phyloP scores from a whole-genome alignment of 495 filamentous ascomycete genomes.

The Trichocladium uniseriatum region DNA sequence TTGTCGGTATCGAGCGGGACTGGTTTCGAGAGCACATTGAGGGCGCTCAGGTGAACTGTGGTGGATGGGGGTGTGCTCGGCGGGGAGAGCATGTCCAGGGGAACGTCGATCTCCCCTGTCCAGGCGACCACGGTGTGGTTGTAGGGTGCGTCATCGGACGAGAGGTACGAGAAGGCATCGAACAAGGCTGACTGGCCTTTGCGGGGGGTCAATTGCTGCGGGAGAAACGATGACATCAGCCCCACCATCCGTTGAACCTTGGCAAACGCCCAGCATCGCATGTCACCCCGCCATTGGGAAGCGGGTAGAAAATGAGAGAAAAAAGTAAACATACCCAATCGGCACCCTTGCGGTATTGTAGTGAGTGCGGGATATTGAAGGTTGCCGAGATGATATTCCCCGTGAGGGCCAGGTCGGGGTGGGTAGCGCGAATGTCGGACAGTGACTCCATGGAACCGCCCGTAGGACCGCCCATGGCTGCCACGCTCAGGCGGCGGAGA shows the following conservation, averaged over 20 bases:
- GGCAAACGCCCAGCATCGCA: constrained; percentile 5
- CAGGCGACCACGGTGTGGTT: constrained; percentile 83
- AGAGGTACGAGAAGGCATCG: constrained; percentile 77
- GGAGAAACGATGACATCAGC: constrained; percentile 22
- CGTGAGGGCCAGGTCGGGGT: constrained; percentile 62
- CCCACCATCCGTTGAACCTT: constrained; percentile 16
- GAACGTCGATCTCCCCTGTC: constrained; percentile 75
- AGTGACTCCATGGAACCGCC: constrained; percentile 30
- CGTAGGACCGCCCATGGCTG: constrained; percentile 25
- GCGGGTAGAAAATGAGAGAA: background rate
- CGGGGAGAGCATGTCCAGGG: constrained; percentile 32
- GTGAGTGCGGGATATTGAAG: constrained; percentile 71
- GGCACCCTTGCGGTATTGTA: constrained; percentile 54
- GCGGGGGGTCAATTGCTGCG: constrained; percentile 60
- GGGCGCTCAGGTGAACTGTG: constrained; percentile 30
- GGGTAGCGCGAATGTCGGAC: constrained; percentile 47
- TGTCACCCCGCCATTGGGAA: background rate
- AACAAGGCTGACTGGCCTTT: constrained; percentile 81
- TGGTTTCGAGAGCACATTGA: constrained; percentile 59
- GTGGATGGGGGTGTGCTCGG: constrained; percentile 36
- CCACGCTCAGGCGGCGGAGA: constrained; percentile 53
- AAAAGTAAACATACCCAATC: constrained; percentile 56
- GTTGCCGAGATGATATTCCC: constrained; percentile 81
- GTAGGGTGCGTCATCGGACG: constrained; percentile 65
- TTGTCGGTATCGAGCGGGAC: constrained; percentile 55